Base-by-base conservation (phyloP, 1,284 basidiomycete genomes). In the Cryptococcus floricola region DNA sequence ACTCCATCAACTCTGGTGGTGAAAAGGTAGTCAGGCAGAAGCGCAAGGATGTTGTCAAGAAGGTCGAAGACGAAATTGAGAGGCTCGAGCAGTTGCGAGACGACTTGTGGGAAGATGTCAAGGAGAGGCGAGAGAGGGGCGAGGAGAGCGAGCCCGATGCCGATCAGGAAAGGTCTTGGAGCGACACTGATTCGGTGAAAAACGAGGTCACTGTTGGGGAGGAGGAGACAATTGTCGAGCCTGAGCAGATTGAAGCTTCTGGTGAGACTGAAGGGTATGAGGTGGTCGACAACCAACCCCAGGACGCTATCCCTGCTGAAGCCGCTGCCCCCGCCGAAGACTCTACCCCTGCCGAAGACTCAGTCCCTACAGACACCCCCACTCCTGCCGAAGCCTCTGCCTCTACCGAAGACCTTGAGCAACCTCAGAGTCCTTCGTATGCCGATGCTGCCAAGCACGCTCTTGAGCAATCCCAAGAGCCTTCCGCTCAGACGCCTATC, bases 1-100 rank as follows among this genome's bases (percentile, higher is more conserved):
- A 90, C 63, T 83, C 80, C 0, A 81, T 89, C 5, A 82, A 86
- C 61, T 86, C 83, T 61, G 80, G 80, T 63, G 87, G 87, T 0
- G 80, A 85, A 59, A 69, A 75, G 50, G 74, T 72, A 3, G 81
- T 90, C 16, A 78, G 87, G 43, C 77, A 79, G n/a, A 77, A 75
- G 57, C 75, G 88, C 53, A 82, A 84, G 71, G 77, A 77, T 10
- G 78, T 87, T 4, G 87, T 88, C 43, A 77, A 75, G 57, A 68
- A 68, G 45, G 81, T 90, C n/a, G 87, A 89, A 75, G 61, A 66
- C 28, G 87, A 86, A 62, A 68, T 86, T 37, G 81, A 81, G 57
- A 77, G 77, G 42, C 68, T 86, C 19, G 83, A 84, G 60, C 64
- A 66, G 54, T 61, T 68, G 63, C 71, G 78, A 62, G 77, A 80